Percentiles rank a stretch among this genome's conserved stretches.
phyloP scores from a whole-genome alignment of 2,329 filamentous ascomycete genomes.

The Sporothrix curviconia region DNA sequence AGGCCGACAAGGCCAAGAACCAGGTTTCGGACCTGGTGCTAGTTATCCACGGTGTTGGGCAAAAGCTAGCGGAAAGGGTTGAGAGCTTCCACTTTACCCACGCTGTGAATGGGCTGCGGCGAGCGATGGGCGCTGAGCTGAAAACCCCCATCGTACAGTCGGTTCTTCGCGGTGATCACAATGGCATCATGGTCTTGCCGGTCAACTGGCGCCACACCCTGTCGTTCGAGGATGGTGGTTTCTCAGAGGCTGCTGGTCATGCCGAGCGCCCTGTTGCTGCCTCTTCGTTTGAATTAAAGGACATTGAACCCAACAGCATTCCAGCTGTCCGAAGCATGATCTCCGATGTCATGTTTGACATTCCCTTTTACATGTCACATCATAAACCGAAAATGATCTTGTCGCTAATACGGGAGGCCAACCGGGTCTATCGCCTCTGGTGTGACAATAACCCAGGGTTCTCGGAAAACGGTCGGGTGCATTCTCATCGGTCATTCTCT shows the following conservation, averaged over 20 bases:
- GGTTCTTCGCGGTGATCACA: conserved; percentile 68
- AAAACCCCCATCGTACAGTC: conserved; percentile 66
- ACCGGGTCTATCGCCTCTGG: conserved; percentile 93
- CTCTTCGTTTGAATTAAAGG: conserved; percentile 63
- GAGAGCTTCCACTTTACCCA: conserved; percentile 98
- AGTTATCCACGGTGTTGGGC: conserved; percentile 91
- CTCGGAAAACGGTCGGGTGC: conserved; percentile 70
- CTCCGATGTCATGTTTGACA: conserved; percentile 96
- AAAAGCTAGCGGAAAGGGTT: conserved; percentile 89
- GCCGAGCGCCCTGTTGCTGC: conserved; percentile 47
- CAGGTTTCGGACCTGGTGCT: conserved; percentile 82
- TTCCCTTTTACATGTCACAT: conserved; percentile 94
- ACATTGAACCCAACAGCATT: conserved; percentile 87
- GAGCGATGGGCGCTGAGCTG: conserved; percentile 79
- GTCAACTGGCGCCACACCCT: conserved; percentile 89
- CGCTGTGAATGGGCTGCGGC: conserved; percentile 82
- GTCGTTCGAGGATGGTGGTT: conserved; percentile 73
- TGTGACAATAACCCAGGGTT: conserved; percentile 90
- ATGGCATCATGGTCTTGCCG: conserved; percentile 88
- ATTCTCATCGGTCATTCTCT: conserved; percentile 90
- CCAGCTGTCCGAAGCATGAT: conserved; percentile 91
- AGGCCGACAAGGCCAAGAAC: conserved; percentile 55
- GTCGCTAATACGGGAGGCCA: conserved; percentile 83
- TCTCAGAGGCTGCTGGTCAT: conserved; percentile 31
- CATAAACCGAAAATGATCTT: conserved; percentile 93